These are phyloP conservation scores for Candida odintsovae DNA, from an alignment of 805 yeast genomes.

Conservation along the genomic window DNA sequence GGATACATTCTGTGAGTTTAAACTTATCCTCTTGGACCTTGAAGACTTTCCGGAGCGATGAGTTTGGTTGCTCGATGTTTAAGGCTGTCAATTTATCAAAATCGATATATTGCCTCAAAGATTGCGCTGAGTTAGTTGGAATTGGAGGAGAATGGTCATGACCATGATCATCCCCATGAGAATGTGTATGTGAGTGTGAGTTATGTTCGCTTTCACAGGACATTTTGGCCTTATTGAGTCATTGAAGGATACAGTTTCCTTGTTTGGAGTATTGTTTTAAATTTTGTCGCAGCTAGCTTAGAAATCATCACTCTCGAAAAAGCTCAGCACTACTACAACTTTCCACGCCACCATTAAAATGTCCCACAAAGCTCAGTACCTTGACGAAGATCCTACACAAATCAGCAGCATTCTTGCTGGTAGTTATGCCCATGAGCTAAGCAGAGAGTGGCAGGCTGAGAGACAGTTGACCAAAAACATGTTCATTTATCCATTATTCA, in stretches of 20 bases:
- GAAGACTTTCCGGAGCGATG: slow-evolving; percentile 41
- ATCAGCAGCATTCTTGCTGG: slow-evolving; percentile 83
- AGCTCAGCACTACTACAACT: not conserved
- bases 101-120: slow-evolving; percentile 58
- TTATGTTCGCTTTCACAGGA: slow-evolving; percentile 29
- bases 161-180: slow-evolving; percentile 9
- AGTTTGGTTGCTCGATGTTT: slow-evolving; percentile 50
- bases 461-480: slow-evolving; percentile 77
- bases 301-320: not conserved
- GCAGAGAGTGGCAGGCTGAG: slow-evolving; percentile 89
- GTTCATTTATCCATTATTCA: slow-evolving; percentile 90
- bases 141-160: slow-evolving; percentile 47
- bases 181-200: slow-evolving; percentile 17
- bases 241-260: not conserved
- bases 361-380: slow-evolving; percentile 68
- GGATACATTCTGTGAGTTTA: slow-evolving; percentile 38
- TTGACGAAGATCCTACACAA: slow-evolving; percentile 49
- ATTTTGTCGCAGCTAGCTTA: not conserved
- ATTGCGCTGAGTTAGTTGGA: slow-evolving; percentile 64
- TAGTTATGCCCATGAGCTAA: slow-evolving; percentile 86
- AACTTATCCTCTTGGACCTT: slow-evolving; percentile 46
- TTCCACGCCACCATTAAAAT: slow-evolving; percentile 21
- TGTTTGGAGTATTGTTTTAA: not conserved
- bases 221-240: slow-evolving; percentile 17
- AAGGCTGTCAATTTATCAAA: slow-evolving; percentile 54